Percentiles rank a stretch among this genome's conserved stretches.
These are phyloP conservation scores for Pyronema omphalodes DNA, from an alignment of 495 filamentous ascomycete species.

Conservation along the genomic window DNA sequence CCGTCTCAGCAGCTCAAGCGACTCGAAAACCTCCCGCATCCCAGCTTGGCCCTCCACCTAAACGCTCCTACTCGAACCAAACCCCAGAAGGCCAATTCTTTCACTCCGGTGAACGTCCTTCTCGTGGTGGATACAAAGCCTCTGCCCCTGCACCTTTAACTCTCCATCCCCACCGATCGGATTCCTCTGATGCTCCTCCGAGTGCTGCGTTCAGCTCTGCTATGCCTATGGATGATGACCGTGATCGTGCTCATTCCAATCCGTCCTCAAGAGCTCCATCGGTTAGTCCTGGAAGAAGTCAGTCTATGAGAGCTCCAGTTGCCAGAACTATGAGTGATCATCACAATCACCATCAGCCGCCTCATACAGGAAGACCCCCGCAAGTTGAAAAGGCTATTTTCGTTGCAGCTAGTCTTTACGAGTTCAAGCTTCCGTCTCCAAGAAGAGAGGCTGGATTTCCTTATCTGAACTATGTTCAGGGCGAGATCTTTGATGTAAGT, in stretches of 20 bases:
- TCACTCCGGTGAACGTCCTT: background rate
- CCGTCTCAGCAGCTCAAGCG: constrained; percentile 15
- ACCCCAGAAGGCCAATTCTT: background rate
- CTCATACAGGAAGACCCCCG: background rate
- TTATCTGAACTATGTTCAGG: constrained; percentile 84
- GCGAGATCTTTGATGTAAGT: constrained; percentile 61
- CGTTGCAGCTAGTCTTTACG: constrained; percentile 80
- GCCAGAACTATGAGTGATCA: constrained; percentile 16
- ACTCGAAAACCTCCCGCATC: constrained; percentile 5
- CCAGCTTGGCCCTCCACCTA: constrained; percentile 11
- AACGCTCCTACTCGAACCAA: constrained; percentile 15
- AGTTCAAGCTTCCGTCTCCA: constrained; percentile 89
- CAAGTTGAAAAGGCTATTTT: constrained; percentile 47
- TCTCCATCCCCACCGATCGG: background rate
- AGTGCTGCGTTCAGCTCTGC: constrained; percentile 56
- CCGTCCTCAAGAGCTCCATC: constrained; percentile 21
- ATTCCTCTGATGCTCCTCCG: constrained; percentile 12
- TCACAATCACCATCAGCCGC: constrained; percentile 16
- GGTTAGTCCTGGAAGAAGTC: constrained; percentile 18
- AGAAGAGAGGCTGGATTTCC: constrained; percentile 86
- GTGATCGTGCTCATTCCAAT: constrained; percentile 10
- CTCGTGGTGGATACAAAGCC: background rate
- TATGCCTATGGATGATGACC: constrained; percentile 54
- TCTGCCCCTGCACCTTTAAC: background rate
- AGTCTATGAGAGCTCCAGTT: constrained; percentile 25